phyloP scores from a whole-genome alignment of 805 yeast species.

The Ogataea ganodermae region DNA sequence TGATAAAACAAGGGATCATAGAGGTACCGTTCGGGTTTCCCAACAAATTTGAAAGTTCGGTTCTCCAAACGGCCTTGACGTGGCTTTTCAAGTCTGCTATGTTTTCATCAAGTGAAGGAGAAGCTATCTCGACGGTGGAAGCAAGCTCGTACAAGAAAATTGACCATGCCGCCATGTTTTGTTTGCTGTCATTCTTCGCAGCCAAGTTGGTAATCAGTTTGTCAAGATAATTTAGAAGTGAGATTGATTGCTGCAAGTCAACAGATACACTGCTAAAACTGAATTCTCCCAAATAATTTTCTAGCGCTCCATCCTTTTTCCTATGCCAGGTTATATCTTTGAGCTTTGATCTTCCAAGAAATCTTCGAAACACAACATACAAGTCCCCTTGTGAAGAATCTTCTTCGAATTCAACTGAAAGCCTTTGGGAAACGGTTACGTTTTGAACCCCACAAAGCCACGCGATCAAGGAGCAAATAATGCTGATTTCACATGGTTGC shows the following conservation, averaged over 20 bases:
- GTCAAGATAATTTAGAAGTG: neutral
- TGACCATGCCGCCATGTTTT: neutral
- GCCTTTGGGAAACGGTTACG: neutral
- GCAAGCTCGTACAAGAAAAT: neutral
- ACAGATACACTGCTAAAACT: neutral
- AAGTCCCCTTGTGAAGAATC: slow-evolving; percentile 13
- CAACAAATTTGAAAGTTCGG: neutral
- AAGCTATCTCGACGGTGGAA: neutral
- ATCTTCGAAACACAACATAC: neutral
- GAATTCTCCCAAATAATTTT: neutral
- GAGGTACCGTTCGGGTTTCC: neutral
- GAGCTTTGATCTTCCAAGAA: neutral
- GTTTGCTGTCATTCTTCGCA: neutral
- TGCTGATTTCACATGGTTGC: slow-evolving; percentile 13
- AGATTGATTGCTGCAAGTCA: neutral
- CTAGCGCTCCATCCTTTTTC: neutral
- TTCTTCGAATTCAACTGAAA: neutral
- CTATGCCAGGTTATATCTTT: neutral
- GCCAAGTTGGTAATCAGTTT: no score
- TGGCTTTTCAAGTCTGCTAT: neutral
- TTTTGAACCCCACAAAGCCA: slow-evolving; percentile 43
- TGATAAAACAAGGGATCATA: neutral
- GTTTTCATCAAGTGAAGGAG: neutral
- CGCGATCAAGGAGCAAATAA: slow-evolving; percentile 38
- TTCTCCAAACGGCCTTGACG: neutral